Evolutionary conservation across 441 rosid species (phyloP), one percentile per base, ranked within the genome.

Genomic region (Codiaeum variegatum): DNA sequence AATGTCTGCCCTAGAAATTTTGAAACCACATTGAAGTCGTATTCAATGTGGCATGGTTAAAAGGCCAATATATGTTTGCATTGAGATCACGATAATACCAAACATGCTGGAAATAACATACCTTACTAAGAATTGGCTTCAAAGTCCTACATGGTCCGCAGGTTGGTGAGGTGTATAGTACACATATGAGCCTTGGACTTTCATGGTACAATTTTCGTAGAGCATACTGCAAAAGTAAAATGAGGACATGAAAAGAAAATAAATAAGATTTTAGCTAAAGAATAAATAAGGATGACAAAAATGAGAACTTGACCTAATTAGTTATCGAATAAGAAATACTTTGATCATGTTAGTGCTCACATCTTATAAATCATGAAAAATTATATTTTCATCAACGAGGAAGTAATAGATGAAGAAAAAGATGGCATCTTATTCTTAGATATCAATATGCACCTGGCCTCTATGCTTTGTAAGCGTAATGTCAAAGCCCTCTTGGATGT

Each of bases 81-180:
- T n/a, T 54, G 42, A 44, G 46, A 74, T 49, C 24, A 19, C 21
- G 51, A 74, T 24, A 47, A 36, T 18, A 28, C 58, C 32, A 26
- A 40, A 74, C n/a, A 26, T 36, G 49, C 18, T 47, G 59, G 9
- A 61, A 29, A 40, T 31, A 56, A 38, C 55, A 16, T 73, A 94
- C 99, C 97, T 88, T 90, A 93, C 91, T 85, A 70, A 92, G 90
- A 84, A 95, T 91, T 79, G 99, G 99, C 87, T 95, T 95, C 78
- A 95, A 84, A 56, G 98, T 95, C 74, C 98, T 86, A 76, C 99
- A 95, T 61, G 98, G 99, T 78, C 99, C 99, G 74, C 99, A 95
- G 40, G 98, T 91, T 75, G 97, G 98, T 66, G 98, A 58, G 23
- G 99, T 95, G 77, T 92, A 91, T 24, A 95, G 82, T 56, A 95